Conservation (phyloP, 495 filamentous ascomycete species). For the Penicillium longicatenatum region DNA sequence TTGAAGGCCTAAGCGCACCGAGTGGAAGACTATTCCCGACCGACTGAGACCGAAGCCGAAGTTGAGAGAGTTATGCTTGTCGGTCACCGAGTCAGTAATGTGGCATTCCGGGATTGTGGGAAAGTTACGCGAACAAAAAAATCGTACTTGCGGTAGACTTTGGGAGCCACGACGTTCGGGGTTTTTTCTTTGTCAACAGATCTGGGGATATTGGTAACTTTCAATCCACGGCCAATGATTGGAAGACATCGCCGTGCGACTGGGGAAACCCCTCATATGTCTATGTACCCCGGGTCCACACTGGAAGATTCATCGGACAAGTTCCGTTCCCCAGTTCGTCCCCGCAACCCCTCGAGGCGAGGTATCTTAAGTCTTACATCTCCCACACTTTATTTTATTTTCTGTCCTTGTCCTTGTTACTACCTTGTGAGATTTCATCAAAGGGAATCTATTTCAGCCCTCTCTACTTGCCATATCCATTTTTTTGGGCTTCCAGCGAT, state of each 20-base stretch:
- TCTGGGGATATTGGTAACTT: background rate
- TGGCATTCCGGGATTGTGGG: background rate
- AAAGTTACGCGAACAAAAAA: background rate
- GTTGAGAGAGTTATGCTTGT: background rate
- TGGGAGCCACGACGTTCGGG: background rate
- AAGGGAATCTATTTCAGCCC: background rate
- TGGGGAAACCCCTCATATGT: background rate
- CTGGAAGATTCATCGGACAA: background rate
- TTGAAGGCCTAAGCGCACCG: background rate
- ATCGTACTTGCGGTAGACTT: background rate
- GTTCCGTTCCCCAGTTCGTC: constrained; percentile 4
- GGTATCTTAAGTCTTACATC: background rate
- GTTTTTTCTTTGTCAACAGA: background rate
- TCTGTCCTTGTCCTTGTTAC: background rate
- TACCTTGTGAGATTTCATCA: background rate
- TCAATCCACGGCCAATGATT: background rate
- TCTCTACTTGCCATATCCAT: background rate
- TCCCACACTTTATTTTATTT: background rate
- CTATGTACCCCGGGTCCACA: background rate
- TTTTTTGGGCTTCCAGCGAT: background rate
- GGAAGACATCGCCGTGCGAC: background rate
- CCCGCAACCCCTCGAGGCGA: constrained; percentile 2
- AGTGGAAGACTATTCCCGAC: background rate
- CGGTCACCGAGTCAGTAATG: background rate
- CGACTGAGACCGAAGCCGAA: background rate